These are phyloP conservation scores for Lentinula guzmanii DNA, from an alignment of 768 basidiomycete genomes.

Conservation along the genomic window DNA sequence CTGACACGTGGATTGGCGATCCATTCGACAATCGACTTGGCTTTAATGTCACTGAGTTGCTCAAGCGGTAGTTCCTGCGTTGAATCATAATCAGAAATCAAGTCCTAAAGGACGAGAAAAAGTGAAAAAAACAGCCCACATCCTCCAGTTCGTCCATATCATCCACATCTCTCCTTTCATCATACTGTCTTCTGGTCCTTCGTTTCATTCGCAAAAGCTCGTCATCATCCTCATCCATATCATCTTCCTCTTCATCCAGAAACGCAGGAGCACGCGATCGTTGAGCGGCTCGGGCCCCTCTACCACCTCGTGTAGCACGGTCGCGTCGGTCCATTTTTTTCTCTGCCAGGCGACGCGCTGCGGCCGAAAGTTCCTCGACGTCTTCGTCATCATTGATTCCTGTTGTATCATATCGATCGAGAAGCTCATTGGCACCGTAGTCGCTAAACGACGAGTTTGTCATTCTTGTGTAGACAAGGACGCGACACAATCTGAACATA, in stretches of 20 bases:
- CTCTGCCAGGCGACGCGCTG: conserved; percentile 78
- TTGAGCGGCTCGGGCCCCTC: conserved; percentile 68
- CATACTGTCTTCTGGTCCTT: conserved; percentile 86
- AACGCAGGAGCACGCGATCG: conserved; percentile 85
- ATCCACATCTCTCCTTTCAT: conserved; percentile 86
- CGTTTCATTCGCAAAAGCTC: conserved; percentile 68
- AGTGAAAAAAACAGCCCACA: conserved; percentile 35
- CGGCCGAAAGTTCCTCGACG: conserved; percentile 58
- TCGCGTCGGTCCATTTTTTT: conserved; percentile 85
- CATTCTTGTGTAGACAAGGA: conserved; percentile 8
- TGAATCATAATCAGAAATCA: conserved; percentile 12
- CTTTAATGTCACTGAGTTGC: conserved; percentile 96
- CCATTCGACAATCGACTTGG: conserved; percentile 97
- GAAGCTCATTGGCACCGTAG: conserved; percentile 74
- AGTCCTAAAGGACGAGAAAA: background rate
- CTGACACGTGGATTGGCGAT: conserved; percentile 90
- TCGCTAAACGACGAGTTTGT: conserved; percentile 43
- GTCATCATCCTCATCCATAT: conserved; percentile 64
- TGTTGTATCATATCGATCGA: conserved; percentile 84
- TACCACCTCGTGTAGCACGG: conserved; percentile 61
- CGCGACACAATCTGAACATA: conserved; percentile 27
- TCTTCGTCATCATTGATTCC: conserved; percentile 83
- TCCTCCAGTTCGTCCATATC: conserved; percentile 89
- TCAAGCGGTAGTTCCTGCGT: conserved; percentile 87
- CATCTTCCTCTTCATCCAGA: conserved; percentile 77